These are phyloP conservation scores for Candida silvicultrix DNA, from an alignment of 805 yeast genomes.

Conservation along the genomic window DNA sequence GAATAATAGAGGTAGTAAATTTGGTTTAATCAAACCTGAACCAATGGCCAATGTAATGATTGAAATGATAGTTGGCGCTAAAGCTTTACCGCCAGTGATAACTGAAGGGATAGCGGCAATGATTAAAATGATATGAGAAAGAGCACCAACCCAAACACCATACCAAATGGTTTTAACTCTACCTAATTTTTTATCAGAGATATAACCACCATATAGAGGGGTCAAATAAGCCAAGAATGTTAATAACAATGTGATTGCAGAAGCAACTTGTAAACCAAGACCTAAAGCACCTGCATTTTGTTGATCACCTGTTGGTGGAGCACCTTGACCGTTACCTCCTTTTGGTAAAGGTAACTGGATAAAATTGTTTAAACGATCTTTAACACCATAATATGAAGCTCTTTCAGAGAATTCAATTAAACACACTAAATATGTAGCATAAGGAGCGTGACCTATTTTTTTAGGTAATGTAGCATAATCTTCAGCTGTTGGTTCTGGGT, in stretches of 20 bases:
- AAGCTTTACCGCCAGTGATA: slow-evolving; percentile 39
- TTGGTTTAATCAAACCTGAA: slow-evolving; percentile 77
- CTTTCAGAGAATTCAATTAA: slow-evolving; percentile 77
- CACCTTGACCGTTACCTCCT: slow-evolving; percentile 31
- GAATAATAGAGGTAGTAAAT: slow-evolving; percentile 65
- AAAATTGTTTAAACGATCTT: slow-evolving; percentile 73
- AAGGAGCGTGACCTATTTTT: slow-evolving; percentile 41
- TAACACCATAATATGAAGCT: slow-evolving; percentile 73
- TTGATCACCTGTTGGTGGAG: slow-evolving; percentile 16
- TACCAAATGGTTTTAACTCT: slow-evolving; percentile 62
- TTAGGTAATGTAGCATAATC: slow-evolving; percentile 28
- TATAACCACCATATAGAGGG: slow-evolving; percentile 70
- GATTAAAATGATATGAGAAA: slow-evolving; percentile 59
- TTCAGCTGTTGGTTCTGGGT: slow-evolving; percentile 39
- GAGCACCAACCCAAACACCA: slow-evolving; percentile 51
- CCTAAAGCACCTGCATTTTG: slow-evolving; percentile 46
- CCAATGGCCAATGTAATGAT: slow-evolving; percentile 59
- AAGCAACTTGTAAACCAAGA: slow-evolving; percentile 56
- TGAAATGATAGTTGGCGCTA: slow-evolving; percentile 50
- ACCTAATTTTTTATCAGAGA: slow-evolving; percentile 72
- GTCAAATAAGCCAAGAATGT: slow-evolving; percentile 81
- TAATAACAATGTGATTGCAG: slow-evolving; percentile 67
- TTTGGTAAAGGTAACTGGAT: slow-evolving; percentile 49
- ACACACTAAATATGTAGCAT: slow-evolving; percentile 44
- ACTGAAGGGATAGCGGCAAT: slow-evolving; percentile 60